Percentiles rank a stretch among this genome's conserved stretches.
Conservation (phyloP, 768 basidiomycete species). For the Boletus bicolor region DNA sequence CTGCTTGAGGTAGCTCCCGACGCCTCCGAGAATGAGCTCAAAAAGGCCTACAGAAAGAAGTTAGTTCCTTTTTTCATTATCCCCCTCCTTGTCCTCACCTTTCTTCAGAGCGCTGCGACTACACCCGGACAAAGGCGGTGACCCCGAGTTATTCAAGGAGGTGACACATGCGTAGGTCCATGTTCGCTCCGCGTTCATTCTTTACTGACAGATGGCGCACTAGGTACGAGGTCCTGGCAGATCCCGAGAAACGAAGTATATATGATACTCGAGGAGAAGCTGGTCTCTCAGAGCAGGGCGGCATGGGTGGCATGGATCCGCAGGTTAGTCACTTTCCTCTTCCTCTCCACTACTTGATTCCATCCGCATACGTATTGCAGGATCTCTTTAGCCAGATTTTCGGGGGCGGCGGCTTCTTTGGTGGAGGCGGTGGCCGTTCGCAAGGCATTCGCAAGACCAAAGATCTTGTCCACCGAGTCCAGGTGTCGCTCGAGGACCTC, state of each 20-base stretch:
- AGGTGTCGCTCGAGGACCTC: slow-evolving; percentile 95
- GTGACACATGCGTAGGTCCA: slow-evolving; percentile 85
- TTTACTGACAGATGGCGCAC: slow-evolving; percentile 1
- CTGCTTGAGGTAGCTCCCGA: slow-evolving; percentile 80
- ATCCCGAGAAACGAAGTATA: slow-evolving; percentile 71
- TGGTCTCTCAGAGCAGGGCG: slow-evolving; percentile 80
- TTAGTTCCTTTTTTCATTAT: slow-evolving; percentile 29
- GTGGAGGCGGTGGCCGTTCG: slow-evolving; percentile 58
- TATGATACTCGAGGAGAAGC: slow-evolving; percentile 95
- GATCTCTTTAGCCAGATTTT: slow-evolving; percentile 98
- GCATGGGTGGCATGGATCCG: slow-evolving; percentile 96
- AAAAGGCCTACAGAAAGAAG: slow-evolving; percentile 97
- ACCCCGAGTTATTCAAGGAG: slow-evolving; percentile 96
- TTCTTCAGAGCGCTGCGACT: slow-evolving; percentile 68
- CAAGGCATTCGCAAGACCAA: slow-evolving; percentile 90
- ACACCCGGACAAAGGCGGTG: slow-evolving; percentile 94
- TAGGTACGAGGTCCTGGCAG: slow-evolving; percentile 92
- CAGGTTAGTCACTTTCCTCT: slow-evolving; percentile 51
- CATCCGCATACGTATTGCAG: slow-evolving; percentile 33
- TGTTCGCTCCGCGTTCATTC: neutral
- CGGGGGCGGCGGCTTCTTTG: slow-evolving; percentile 79
- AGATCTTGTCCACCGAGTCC: slow-evolving; percentile 95
- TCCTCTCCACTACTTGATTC: neutral
- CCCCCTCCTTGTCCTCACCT: slow-evolving; percentile 1
- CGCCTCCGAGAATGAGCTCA: slow-evolving; percentile 81